These are phyloP conservation scores for Strobilomyces confusus DNA, from an alignment of 768 basidiomycete species.

Conservation along the genomic window DNA sequence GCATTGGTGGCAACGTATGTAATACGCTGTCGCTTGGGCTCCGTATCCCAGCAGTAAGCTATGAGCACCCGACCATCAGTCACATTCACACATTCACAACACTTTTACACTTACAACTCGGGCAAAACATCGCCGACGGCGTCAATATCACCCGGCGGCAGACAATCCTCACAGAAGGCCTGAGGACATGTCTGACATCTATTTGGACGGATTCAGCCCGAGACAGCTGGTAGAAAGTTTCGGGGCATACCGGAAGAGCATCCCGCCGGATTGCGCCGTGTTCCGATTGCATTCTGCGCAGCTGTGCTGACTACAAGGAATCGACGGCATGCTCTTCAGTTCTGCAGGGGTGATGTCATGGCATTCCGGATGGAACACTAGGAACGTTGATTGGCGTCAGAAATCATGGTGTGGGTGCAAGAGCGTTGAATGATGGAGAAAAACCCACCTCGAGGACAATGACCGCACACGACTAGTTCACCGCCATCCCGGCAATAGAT, in stretches of 20 bases:
- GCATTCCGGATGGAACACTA: conserved; percentile 55
- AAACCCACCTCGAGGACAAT: conserved; percentile 52
- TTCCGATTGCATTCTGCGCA: conserved; percentile 44
- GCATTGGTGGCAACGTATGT: conserved; percentile 51
- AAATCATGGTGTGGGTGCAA: conserved; percentile 1
- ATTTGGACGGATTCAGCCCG: conserved; percentile 1
- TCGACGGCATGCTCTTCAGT: conserved; percentile 20
- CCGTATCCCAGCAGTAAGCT: conserved; percentile 42
- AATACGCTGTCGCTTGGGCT: conserved; percentile 37
- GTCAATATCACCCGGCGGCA: conserved; percentile 46
- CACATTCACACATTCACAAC: not conserved
- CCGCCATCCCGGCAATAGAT: conserved; percentile 59
- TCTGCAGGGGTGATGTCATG: conserved; percentile 36
- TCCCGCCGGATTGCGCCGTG: conserved; percentile 48
- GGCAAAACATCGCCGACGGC: conserved; percentile 53
- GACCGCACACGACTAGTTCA: conserved; percentile 42
- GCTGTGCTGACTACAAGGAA: conserved; percentile 47
- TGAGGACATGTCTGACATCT: conserved; percentile 58
- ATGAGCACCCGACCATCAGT: conserved; percentile 10
- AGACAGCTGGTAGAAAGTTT: not conserved
- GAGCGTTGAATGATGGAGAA: not conserved
- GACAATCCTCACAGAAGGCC: conserved; percentile 61
- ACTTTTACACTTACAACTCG: conserved; percentile 45
- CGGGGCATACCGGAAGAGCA: conserved; percentile 49
- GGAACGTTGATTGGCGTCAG: not conserved